Percentiles rank a stretch among this genome's conserved stretches.
Conservation (phyloP, 225 moss, liverwort and hornwort genomes). For the Pseudisothecium myosuroides region DNA sequence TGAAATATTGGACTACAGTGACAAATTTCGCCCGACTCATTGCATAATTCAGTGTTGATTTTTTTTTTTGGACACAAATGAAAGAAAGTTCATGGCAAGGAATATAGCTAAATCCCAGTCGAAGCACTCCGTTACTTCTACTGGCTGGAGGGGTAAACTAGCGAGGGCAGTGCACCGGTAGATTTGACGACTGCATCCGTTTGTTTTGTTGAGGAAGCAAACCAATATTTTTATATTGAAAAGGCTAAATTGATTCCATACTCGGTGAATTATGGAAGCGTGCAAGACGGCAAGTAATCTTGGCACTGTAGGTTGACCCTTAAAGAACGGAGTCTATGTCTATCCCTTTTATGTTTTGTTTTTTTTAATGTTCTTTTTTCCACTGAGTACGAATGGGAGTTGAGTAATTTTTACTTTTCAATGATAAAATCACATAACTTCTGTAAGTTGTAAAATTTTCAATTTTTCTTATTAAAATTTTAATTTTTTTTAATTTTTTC, state of each 20-base stretch:
- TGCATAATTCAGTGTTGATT: neutral
- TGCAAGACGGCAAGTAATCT: neutral
- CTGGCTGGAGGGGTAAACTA: neutral
- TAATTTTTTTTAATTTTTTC: neutral
- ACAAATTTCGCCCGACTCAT: neutral
- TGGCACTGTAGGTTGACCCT: too few relatives aligned
- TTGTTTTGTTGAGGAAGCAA: neutral
- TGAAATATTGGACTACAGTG: neutral
- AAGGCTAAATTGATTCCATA: neutral
- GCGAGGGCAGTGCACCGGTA: neutral
- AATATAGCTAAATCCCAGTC: neutral
- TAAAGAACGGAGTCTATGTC: neutral
- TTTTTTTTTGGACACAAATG: neutral
- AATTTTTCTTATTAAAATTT: neutral
- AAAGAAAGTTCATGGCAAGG: neutral
- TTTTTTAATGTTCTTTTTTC: too few relatives aligned
- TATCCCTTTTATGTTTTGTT: too few relatives aligned
- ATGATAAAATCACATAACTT: neutral
- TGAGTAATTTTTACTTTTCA: too few relatives aligned
- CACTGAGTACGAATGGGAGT: too few relatives aligned
- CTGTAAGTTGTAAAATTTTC: neutral
- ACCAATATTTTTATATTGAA: neutral
- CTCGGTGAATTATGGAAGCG: neutral
- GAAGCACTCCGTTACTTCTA: neutral
- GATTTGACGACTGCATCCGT: neutral